Evolutionary conservation across 805 yeast species (phyloP), one percentile per base, ranked within the genome.

Genomic region (Myxozyma vanderwaltii): DNA sequence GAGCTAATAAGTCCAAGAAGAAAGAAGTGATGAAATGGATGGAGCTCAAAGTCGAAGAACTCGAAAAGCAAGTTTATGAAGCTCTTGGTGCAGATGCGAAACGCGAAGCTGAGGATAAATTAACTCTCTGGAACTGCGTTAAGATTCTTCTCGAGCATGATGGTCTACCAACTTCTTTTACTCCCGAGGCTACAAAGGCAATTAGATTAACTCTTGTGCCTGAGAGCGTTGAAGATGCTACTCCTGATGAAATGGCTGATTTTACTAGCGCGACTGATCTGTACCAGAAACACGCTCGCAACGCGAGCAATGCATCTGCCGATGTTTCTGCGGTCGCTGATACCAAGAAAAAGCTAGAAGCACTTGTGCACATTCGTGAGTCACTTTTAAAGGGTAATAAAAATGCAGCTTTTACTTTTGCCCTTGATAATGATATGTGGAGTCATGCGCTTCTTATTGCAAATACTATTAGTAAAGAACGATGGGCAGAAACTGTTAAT

Each of bases 381-480:
- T 70, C 77, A 44, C 74, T 84, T 40, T 85, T 83, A 64, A 72
- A 75, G 4, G 97, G 97, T 1, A 79, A 85, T 57, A 81, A 84
- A 24, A 82, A 81, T 13, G 80, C 78, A 4, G 97, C 96, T 0
- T 72, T 91, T 49, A 76, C 79, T 24, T 75, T 78, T 55, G 85
- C 94, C 0, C 70, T 91, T 19, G 76, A 80, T 1, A 81, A 82
- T 54, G 81, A 83, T 8, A 88, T 89, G 64, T 91, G 89, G 86
- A 84, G 92, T 0, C 77, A 91, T 71, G 87, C 96, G 0, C 73
- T 92, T 55, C 70, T 90, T 31, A 75, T 91, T 51, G 85, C 95
- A 0, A 81, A 85, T 60, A 71, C 89, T 17, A 74, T 83, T 27
- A 86, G 94, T 1, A 81, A 82, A 21, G 85, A 82, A 2, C 77